A percentile compares a stretch with the other conserved stretches of the same genome.
These are phyloP conservation scores for Hypomyces rosellus DNA, from an alignment of 2,329 filamentous ascomycete species.

Conservation along the genomic window DNA sequence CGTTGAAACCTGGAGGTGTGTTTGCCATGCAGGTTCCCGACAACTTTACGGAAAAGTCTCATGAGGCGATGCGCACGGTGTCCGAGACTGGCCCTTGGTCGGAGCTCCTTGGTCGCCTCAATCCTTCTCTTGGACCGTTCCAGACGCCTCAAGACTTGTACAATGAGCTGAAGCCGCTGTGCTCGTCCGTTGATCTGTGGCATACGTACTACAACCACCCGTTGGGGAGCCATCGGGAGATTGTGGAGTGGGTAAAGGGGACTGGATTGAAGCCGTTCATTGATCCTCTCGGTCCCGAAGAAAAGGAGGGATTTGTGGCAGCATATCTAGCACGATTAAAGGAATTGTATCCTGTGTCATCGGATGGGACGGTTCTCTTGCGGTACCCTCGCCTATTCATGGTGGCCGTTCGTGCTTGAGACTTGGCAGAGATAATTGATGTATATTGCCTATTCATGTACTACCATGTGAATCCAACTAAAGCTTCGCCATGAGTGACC, in stretches of 20 bases:
- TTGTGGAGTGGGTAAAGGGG: constrained; percentile 55
- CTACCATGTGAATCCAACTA: background rate
- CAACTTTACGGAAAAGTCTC: constrained; percentile 43
- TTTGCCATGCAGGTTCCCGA: constrained; percentile 47
- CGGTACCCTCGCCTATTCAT: constrained; percentile 52
- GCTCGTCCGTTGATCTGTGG: constrained; percentile 44
- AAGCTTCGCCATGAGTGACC: constrained; percentile 24
- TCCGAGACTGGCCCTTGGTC: constrained; percentile 34
- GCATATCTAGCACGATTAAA: constrained; percentile 41
- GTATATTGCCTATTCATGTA: background rate
- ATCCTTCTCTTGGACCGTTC: constrained; percentile 40
- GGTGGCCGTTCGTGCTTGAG: constrained; percentile 29
- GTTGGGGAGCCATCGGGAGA: constrained; percentile 39
- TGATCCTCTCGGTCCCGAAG: constrained; percentile 35
- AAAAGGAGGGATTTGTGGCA: constrained; percentile 37
- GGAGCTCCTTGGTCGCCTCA: constrained; percentile 19
- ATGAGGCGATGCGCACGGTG: constrained; percentile 42
- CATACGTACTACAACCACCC: constrained; percentile 48
- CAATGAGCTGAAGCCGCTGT: constrained; percentile 39
- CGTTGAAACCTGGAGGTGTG: constrained; percentile 37
- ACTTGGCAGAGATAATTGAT: background rate
- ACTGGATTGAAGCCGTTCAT: constrained; percentile 51
- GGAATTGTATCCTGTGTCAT: constrained; percentile 35
- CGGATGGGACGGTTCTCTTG: constrained; percentile 48
- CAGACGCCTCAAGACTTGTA: constrained; percentile 42